Percentiles rank a stretch among this genome's conserved stretches.
These are phyloP conservation scores for Meira nashicola DNA, from an alignment of 1,284 basidiomycete species.

Conservation along the genomic window DNA sequence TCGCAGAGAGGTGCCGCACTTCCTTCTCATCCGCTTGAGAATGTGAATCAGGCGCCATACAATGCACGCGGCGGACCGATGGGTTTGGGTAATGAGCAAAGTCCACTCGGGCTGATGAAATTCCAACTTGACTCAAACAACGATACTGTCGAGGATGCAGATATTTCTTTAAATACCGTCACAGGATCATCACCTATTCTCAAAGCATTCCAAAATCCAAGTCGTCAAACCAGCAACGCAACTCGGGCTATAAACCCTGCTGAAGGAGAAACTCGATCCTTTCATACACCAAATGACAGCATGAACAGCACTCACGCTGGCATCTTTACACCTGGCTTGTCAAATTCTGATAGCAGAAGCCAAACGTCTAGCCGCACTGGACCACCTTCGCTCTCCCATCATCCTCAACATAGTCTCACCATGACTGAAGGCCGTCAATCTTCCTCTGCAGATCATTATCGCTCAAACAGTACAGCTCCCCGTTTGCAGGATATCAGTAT, in stretches of 20 bases:
- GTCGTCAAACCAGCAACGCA: background rate
- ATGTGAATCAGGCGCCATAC: background rate
- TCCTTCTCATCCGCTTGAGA: slow-evolving; percentile 8
- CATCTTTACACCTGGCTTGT: background rate
- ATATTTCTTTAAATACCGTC: background rate
- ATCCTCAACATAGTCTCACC: too few relatives aligned
- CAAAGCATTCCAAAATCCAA: slow-evolving; percentile 7
- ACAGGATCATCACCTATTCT: slow-evolving; percentile 7
- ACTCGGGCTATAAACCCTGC: background rate
- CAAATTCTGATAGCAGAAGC: background rate
- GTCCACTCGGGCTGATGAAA: slow-evolving; percentile 6
- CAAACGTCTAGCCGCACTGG: background rate
- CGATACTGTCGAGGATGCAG: background rate
- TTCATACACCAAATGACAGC: background rate
- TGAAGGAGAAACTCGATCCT: background rate
- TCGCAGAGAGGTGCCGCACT: slow-evolving; percentile 1
- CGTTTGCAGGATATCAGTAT: background rate
- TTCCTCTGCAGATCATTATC: background rate
- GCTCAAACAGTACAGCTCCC: background rate
- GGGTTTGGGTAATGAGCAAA: background rate
- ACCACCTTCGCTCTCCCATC: background rate
- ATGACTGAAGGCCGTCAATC: background rate
- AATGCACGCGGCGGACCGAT: background rate
- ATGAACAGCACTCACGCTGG: background rate
- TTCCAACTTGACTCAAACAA: background rate